phyloP scores from a whole-genome alignment of 2,329 filamentous ascomycete genomes.

The Xylaria sp. region DNA sequence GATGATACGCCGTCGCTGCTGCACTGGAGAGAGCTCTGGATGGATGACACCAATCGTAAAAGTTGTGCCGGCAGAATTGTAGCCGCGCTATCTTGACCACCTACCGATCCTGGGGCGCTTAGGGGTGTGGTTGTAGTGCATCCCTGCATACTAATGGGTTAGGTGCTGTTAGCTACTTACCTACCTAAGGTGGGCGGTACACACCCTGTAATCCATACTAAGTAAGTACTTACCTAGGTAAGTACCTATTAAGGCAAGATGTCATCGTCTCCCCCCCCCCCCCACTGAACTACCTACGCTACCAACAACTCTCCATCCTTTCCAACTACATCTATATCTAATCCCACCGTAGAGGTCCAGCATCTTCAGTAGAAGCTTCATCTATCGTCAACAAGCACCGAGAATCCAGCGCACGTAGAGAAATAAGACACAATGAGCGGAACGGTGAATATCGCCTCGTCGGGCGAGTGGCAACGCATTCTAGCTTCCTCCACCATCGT shows the following conservation, averaged over 20 bases:
- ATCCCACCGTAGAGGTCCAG: background rate
- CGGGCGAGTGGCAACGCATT: slow-evolving; percentile 76
- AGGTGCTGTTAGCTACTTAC: background rate
- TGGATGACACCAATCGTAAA: slow-evolving; percentile 24
- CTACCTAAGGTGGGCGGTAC: background rate
- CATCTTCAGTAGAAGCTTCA: background rate
- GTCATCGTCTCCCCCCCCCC: slow-evolving; percentile 15
- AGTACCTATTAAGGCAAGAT: slow-evolving; percentile 22
- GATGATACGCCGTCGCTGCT: background rate
- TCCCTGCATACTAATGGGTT: background rate
- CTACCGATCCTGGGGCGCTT: slow-evolving; percentile 20
- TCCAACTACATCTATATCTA: background rate
- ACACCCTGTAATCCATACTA: background rate
- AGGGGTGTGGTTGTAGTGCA: background rate
- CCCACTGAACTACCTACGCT: slow-evolving; percentile 20
- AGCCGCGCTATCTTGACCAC: slow-evolving; percentile 43
- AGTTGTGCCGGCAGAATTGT: slow-evolving; percentile 44
- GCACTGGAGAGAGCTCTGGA: slow-evolving; percentile 22
- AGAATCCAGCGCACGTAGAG: background rate
- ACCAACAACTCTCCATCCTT: background rate
- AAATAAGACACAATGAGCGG: slow-evolving; percentile 53
- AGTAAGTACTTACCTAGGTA: background rate
- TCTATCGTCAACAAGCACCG: background rate
- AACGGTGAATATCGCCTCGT: slow-evolving; percentile 69
- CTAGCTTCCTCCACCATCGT: slow-evolving; percentile 81